Evolutionary conservation across 164 flowering plant species (phyloP).

Genomic region (Tinospora cordifolia): DNA sequence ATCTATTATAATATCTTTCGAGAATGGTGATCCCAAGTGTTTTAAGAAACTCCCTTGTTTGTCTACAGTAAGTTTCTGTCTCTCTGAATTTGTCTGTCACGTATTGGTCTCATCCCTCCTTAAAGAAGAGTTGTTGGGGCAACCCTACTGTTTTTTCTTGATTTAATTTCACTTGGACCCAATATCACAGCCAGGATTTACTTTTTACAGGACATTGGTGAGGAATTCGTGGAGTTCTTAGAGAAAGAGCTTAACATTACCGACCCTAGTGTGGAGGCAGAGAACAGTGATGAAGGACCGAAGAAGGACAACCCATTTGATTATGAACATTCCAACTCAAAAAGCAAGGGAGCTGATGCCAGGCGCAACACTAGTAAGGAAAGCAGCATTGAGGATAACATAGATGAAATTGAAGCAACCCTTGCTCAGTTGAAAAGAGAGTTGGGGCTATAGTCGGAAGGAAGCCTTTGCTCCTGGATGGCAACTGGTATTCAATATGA

Average conservation of each 20-base stretch:
- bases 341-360: constrained; percentile 9
- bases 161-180: neutral
- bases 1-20: neutral
- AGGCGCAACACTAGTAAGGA: constrained; percentile 18
- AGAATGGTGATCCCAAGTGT: no score
- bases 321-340: constrained; percentile 20
- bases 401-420: constrained; percentile 84
- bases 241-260: constrained; percentile 87
- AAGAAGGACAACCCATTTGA: constrained; percentile 16
- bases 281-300: constrained; percentile 18
- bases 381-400: constrained; percentile 54
- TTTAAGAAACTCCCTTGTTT: neutral
- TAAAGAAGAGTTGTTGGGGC: neutral
- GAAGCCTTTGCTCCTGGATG: neutral
- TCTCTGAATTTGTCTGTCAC: neutral
- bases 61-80: neutral
- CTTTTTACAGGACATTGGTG: constrained; percentile 78
- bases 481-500: neutral
- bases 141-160: neutral
- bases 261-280: constrained; percentile 30
- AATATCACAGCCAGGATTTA: neutral
- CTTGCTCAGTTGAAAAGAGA: constrained; percentile 76
- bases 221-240: constrained; percentile 89
- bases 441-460: constrained; percentile 44
- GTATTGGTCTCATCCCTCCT: neutral